Evolutionary conservation across 2,329 filamentous ascomycete species (phyloP), one percentile per base, ranked within the genome.

Genomic region (Fusarium vanettenii): DNA sequence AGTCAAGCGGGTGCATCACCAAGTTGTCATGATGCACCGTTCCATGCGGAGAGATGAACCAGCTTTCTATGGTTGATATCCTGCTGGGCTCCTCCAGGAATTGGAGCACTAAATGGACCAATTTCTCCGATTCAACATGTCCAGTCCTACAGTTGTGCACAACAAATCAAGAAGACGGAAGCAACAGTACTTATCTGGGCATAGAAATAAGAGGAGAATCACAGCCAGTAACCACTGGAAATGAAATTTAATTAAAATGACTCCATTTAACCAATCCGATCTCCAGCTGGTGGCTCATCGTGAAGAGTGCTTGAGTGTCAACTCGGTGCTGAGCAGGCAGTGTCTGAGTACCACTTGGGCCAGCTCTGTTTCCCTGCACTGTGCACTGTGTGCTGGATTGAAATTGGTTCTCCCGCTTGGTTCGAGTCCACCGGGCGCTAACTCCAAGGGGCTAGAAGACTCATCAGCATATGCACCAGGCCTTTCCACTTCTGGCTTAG

Each of bases 391-490:
- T 22, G 25, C 61, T 52, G n/a, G 35, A 37, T 35, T n/a, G 27
- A 45, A 57, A 57, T 64, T 43, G 27, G 62, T 45, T 39, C 27
- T 35, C 29, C 25, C 25, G 43, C 48, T 64, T 64, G 14, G 60
- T 20, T 73, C 59, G 59, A 16, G 48, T 14, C 33, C n/a, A 41
- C 6, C 22, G 20, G 33, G 60, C 59, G 55, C 65, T 75, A 75
- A 74, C 59, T 37, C 27, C 48, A 25, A 37, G 25, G n/a, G 43
- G 39, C 29, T 41, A 69, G 45, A 31, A 45, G 11, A 22, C 33
- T 50, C 43, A 27, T 13, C 11, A 20, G 13, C 29, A 39, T 11
- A 37, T 20, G 25, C 31, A 35, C 27, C 37, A n/a, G 27, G 18
- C 50, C 18, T 63, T 56, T 35, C 61, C 37, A n/a, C 20, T 10